These are phyloP conservation scores for Sarocladium strictum DNA, from an alignment of 2,329 filamentous ascomycete genomes.

Conservation along the genomic window DNA sequence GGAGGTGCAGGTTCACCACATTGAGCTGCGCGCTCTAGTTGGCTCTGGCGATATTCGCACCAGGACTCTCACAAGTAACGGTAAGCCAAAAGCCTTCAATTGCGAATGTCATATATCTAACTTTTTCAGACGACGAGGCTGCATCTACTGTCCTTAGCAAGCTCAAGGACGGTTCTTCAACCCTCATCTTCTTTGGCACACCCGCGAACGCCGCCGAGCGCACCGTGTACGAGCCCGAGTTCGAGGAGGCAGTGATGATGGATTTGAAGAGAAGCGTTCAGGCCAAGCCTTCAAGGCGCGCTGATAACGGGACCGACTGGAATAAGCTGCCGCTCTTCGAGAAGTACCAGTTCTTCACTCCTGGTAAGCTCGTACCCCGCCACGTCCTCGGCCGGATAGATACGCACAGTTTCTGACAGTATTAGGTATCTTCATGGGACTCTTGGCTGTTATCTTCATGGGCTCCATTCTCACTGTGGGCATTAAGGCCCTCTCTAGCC, in stretches of 20 bases:
- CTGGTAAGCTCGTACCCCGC: slow-evolving; percentile 51
- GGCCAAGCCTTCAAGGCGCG: slow-evolving; percentile 22
- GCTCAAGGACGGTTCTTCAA: slow-evolving; percentile 49
- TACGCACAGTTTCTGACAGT: neutral
- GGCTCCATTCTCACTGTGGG: slow-evolving; percentile 74
- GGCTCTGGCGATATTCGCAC: neutral
- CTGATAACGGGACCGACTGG: slow-evolving; percentile 31
- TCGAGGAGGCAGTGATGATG: slow-evolving; percentile 57
- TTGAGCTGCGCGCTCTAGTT: neutral
- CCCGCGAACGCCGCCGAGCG: slow-evolving; percentile 34
- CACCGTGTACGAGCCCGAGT: slow-evolving; percentile 58
- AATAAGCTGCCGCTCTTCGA: slow-evolving; percentile 64
- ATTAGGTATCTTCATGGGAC: slow-evolving; percentile 80
- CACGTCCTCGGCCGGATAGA: neutral
- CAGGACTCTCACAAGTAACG: slow-evolving; percentile 7
- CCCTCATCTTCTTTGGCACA: slow-evolving; percentile 69
- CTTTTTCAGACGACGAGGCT: slow-evolving; percentile 37
- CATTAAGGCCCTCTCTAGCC: slow-evolving; percentile 66
- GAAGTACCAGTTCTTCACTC: slow-evolving; percentile 90
- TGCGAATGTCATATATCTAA: neutral
- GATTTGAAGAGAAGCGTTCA: slow-evolving; percentile 63
- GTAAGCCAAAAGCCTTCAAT: neutral
- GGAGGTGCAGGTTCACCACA: slow-evolving; percentile 6
- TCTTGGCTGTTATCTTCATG: slow-evolving; percentile 65
- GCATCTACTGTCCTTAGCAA: slow-evolving; percentile 16